Percentiles rank a stretch among this genome's conserved stretches.
These are phyloP conservation scores for Pichia sp. DNA, from an alignment of 1,139 yeast genomes.

Conservation along the genomic window DNA sequence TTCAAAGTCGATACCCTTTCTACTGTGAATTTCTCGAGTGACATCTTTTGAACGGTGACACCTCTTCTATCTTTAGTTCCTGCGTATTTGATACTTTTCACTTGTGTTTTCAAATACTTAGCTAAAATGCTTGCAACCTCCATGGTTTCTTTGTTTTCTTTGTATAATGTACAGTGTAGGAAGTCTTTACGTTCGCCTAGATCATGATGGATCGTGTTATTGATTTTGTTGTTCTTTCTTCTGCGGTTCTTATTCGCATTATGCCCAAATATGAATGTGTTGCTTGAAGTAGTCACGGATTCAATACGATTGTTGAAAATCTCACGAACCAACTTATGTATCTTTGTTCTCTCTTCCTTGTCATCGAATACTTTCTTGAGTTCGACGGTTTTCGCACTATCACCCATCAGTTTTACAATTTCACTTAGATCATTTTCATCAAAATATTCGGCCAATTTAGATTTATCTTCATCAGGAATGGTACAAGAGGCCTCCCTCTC, in stretches of 20 bases:
- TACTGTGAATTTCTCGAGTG: slow-evolving; percentile 68
- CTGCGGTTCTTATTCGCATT: slow-evolving; percentile 31
- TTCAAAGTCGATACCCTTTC: slow-evolving; percentile 76
- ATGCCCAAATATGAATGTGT: slow-evolving; percentile 58
- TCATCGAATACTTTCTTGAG: slow-evolving; percentile 58
- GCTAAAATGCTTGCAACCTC: slow-evolving; percentile 78
- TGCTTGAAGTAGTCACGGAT: slow-evolving; percentile 67
- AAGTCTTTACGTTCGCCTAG: slow-evolving; percentile 66
- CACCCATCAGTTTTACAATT: slow-evolving; percentile 51
- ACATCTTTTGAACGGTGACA: slow-evolving; percentile 82
- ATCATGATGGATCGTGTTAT: slow-evolving; percentile 51
- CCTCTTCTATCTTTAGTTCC: slow-evolving; percentile 98
- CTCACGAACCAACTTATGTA: slow-evolving; percentile 73
- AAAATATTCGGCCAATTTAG: slow-evolving; percentile 47
- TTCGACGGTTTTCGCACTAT: slow-evolving; percentile 53
- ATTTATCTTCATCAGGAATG: slow-evolving; percentile 44
- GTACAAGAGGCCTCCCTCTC: slow-evolving; percentile 36
- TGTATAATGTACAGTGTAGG: slow-evolving; percentile 77
- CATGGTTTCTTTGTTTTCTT: slow-evolving; percentile 97
- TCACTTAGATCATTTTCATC: slow-evolving; percentile 57
- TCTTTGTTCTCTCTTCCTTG: slow-evolving; percentile 65
- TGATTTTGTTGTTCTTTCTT: slow-evolving; percentile 34
- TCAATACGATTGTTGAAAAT: slow-evolving; percentile 76
- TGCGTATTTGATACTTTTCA: slow-evolving; percentile 70
- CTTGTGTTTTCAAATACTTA: slow-evolving; percentile 68